Base-by-base conservation (phyloP, 495 filamentous ascomycete genomes). In the Xylaria intraflava region DNA sequence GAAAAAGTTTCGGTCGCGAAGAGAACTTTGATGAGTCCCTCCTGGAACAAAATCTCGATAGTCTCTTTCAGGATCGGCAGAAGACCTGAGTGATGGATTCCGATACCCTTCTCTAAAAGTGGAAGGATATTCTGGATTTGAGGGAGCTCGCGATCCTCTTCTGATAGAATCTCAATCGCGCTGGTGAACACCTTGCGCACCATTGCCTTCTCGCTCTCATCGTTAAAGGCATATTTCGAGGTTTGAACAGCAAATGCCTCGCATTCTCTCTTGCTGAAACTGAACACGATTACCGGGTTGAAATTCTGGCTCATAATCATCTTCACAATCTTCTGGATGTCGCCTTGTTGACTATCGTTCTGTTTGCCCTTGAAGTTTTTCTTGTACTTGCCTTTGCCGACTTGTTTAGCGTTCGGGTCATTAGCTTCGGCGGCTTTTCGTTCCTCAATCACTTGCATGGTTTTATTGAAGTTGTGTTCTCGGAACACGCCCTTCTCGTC, bases 1-100 rank as follows among this genome's bases (percentile, higher is more conserved):
- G 93, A 98, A 73, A 98, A 98, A 0, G 93, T 98, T 68, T 98
- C 93, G 8, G 93, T 98, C 0, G 93, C 93, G 60, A 98, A 98
- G 0, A 98, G 76, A 24, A 96, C 93, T 66, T 98, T 98, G 72
- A 98, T 95, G 46, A 98, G 77, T 52, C 90, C 89, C 68, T 98
- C 93, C 66, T 98, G 93, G 78, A 98, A 98, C 30, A 98, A 74
- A 67, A 98, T 97, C 70, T 98, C 93, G 62, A 98, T 97, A 4
- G 91, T 96, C 72, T 98, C 93, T 69, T 98, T 98, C 44, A 98
- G 71, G 64, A 98, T 97, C 8, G 93, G 93, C 35, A 98, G 77
- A 10, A 98, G 79, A 49, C 93, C 93, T 19, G 90, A 95, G 72
- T 98, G 93, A 78, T 98, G 93, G 57, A 98, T 86, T 65, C 93